Evolutionary conservation across 2,329 filamentous ascomycete species (phyloP).

Genomic region (Dactylellina leptospora): DNA sequence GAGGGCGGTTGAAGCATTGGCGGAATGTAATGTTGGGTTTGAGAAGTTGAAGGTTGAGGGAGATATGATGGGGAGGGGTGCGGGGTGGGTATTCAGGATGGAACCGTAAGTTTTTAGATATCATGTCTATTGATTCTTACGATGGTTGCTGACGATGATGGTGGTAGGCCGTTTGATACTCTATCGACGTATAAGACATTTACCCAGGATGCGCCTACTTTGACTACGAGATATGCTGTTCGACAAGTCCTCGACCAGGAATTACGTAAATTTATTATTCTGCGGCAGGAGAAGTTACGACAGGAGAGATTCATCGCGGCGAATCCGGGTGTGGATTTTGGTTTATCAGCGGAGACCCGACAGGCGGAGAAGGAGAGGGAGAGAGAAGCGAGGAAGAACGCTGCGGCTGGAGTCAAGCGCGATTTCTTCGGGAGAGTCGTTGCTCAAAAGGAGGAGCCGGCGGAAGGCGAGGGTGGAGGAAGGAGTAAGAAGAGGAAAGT

Average conservation of each 20-base stretch:
- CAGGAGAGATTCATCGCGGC: conserved; percentile 63
- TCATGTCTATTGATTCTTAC: conserved; percentile 20
- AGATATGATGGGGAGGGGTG: conserved; percentile 60
- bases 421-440: conserved; percentile 88
- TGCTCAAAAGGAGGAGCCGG: conserved; percentile 61
- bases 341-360: conserved; percentile 56
- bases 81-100: conserved; percentile 89
- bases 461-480: conserved; percentile 60
- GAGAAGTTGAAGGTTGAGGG: conserved; percentile 81
- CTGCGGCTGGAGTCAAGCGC: conserved; percentile 66
- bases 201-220: conserved; percentile 64
- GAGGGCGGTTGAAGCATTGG: conserved; percentile 81
- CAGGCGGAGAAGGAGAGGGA: conserved; percentile 59
- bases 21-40: conserved; percentile 81
- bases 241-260: conserved; percentile 93
- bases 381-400: conserved; percentile 56
- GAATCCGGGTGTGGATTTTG: conserved; percentile 60
- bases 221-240: conserved; percentile 81
- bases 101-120: conserved; percentile 73
- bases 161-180: conserved; percentile 73
- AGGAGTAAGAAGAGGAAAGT: conserved; percentile 58
- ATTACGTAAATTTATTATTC: conserved; percentile 75
- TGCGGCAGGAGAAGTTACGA: conserved; percentile 74
- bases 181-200: conserved; percentile 78
- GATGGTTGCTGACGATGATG: background rate